Evolutionary conservation across 192 early-diverging fungal species (phyloP), one percentile per base, ranked within the genome.

Genomic region (Backusella psychrophila): DNA sequence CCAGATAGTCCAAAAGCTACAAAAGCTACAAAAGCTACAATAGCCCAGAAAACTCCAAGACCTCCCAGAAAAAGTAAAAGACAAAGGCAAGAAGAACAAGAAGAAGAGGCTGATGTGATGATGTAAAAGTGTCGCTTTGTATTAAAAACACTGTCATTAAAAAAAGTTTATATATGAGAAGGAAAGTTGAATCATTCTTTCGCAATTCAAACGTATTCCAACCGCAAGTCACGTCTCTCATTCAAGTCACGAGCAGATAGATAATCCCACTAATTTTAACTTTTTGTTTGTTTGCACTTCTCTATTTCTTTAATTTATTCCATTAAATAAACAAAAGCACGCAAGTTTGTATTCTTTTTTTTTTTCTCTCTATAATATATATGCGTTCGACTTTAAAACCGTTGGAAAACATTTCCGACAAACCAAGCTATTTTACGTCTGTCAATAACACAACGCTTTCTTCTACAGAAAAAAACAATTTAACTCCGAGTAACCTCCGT

Each of bases 401-500:
- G 56, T 63, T 63, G 56, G 56, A 63, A 29, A 26, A 14, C 56
- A 63, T 63, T 63, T 63, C 56, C 56, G 56, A 63, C 56, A 63
- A 63, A 63, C 23, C 56, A 63, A 63, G 26, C 56, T 63, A 63
- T 29, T 26, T 63, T 29, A 29, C 56, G 6, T 63, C 56, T 63
- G 56, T 63, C 56, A 63, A 44, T 44, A 44, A 44, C 23, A 41
- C 34, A 41, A 35, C 29, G 6, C 17, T 34, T 15, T 67, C 66
- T 67, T 67, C 34, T 31, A 35, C 17, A 67, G 31, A 35, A 9
- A 33, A 67, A 35, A 7, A 7, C 11, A 38, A 69, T 35, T 39
- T 36, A 69, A 69, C 67, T 36, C 67, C 34, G 67, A 69, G 38
- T 26, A 69, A 35, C 66, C 66, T 35, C 66, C 56, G 23, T 63